Base-by-base conservation (phyloP, 768 basidiomycete species). In the Suillus decipiens region DNA sequence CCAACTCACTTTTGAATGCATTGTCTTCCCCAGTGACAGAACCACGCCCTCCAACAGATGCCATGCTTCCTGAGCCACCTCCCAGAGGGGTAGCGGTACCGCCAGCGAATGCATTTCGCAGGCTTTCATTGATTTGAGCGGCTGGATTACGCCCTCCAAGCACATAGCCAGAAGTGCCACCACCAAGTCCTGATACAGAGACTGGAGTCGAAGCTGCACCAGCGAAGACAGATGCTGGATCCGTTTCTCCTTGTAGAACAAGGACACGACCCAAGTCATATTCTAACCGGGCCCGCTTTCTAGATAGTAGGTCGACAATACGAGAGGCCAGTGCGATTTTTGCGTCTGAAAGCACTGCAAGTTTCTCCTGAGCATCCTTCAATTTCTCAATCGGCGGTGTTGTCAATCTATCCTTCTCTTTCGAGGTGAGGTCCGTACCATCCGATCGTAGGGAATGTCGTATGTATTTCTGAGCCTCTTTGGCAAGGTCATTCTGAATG, bases 221-320 rank as follows among this genome's bases (percentile, higher is more conserved):
- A 47, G 72, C 70, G 14, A 70, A 71, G 41, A 76, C 67, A 2
- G 71, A 73, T 22, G 74, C 75, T 19, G 77, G 75, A 50, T 78
- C 79, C 0, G 68, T 67, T 57, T 83, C 81, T 22, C 81, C 81
- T 66, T 82, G 81, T 45, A 82, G 65, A 42, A 77, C 71, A 34
- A 82, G 75, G 28, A 82, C 81, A 34, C 74, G 73, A 19, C 71
- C 72, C 2, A 85, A 72, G 65, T 85, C 83, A 60, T 79, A 70
- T 43, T 85, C 83, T 51, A 85, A 70, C 17, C 82, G 74, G 19
- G 81, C 79, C 53, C 78, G 76, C 37, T 83, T 82, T 54, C 82
- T 75, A 47, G 76, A 73, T 31, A 84, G 73, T n/a, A 83, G 68
- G 34, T 75, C 74, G 3, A 81, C 78, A 41, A 84, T 73, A 59